Evolutionary conservation across 202 grass and related monocot genomes (phyloP).

Genomic region (Setaria viridis): DNA sequence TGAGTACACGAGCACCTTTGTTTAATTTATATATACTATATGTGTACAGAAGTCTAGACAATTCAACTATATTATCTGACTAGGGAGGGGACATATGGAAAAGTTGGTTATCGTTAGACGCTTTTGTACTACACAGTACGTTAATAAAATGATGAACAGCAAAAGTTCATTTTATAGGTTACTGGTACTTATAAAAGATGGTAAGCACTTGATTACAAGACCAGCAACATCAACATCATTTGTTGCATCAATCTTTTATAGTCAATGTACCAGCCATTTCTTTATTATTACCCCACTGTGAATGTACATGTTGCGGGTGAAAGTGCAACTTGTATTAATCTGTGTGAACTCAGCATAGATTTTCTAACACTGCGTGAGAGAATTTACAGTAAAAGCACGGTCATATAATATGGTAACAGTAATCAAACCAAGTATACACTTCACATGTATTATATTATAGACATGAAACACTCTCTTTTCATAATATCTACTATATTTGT

Average conservation of each 20-base stretch:
- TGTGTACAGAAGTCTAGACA: constrained; percentile 50
- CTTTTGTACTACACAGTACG: constrained; percentile 40
- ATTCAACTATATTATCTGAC: constrained; percentile 41
- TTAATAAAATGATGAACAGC: constrained; percentile 47
- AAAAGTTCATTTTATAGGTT: constrained; percentile 54
- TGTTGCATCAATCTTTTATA: constrained; percentile 49
- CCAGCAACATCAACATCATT: constrained; percentile 56
- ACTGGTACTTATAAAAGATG: constrained; percentile 38
- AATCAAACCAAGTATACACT: background rate
- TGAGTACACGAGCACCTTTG: constrained; percentile 53
- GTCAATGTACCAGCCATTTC: constrained; percentile 16
- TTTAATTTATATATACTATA: constrained; percentile 31
- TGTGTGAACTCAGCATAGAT: background rate
- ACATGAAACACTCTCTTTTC: background rate
- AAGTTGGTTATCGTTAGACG: constrained; percentile 51
- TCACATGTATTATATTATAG: background rate
- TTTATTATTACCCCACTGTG: constrained; percentile 16
- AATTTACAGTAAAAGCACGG: background rate
- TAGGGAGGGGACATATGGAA: constrained; percentile 43
- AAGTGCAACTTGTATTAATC: constrained; percentile 30
- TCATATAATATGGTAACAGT: background rate
- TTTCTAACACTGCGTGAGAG: background rate
- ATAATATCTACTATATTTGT: background rate
- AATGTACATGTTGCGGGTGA: constrained; percentile 1
- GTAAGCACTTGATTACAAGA: constrained; percentile 33